Percentiles rank a stretch among this genome's conserved stretches.
Evolutionary conservation across 106 monocot genomes (phyloP).

Genomic region (Dactylorhiza incarnata): DNA sequence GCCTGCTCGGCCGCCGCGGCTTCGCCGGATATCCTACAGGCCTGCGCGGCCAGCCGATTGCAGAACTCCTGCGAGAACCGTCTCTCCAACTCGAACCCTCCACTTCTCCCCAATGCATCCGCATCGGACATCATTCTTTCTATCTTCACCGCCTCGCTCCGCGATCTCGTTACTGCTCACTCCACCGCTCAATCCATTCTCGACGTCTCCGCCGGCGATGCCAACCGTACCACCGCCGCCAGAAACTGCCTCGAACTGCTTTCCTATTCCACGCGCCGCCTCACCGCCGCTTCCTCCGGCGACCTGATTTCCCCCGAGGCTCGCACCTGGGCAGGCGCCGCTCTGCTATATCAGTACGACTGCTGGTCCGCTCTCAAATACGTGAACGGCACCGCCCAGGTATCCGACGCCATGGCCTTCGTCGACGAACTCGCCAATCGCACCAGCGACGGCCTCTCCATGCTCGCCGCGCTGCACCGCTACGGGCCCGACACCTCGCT

Average conservation of each 20-base stretch:
- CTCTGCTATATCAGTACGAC: constrained; percentile 66
- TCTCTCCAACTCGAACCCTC: constrained; percentile 15
- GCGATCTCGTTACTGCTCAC: constrained; percentile 14
- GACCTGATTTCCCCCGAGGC: constrained; percentile 12
- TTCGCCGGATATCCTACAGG: constrained; percentile 7
- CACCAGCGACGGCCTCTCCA: constrained; percentile 62
- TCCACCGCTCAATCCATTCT: constrained; percentile 35
- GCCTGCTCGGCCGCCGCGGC: constrained; percentile 1
- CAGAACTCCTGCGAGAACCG: constrained; percentile 25
- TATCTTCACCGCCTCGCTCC: constrained; percentile 9
- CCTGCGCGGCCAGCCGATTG: constrained; percentile 41
- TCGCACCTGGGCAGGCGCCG: constrained; percentile 44
- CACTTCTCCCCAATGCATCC: constrained; percentile 23
- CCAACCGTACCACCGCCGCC: constrained; percentile 62
- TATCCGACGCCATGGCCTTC: constrained; percentile 45
- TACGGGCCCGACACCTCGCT: constrained; percentile 44
- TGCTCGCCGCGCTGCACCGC: constrained; percentile 51
- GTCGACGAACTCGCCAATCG: constrained; percentile 26
- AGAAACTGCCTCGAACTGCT: constrained; percentile 57
- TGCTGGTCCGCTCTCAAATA: constrained; percentile 69
- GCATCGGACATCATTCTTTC: constrained; percentile 22
- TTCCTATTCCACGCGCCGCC: constrained; percentile 33
- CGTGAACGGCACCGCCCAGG: constrained; percentile 46
- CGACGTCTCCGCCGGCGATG: constrained; percentile 28
- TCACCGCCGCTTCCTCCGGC: constrained; percentile 20